A percentile compares a stretch with the other conserved stretches of the same genome.
These are phyloP conservation scores for Myochromella boudieri DNA, from an alignment of 768 basidiomycete genomes.

Conservation along the genomic window DNA sequence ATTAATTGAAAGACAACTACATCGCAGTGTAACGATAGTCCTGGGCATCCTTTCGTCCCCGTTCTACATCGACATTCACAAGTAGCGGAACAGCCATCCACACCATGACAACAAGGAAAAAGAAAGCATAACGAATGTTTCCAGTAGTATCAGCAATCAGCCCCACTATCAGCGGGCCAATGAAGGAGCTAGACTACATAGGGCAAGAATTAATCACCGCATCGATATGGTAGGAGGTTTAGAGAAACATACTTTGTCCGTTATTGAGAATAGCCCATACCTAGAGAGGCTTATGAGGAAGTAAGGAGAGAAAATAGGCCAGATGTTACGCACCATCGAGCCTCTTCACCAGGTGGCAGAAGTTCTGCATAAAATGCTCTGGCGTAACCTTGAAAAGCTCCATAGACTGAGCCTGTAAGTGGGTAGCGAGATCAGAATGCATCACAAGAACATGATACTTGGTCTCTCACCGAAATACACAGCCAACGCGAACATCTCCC, in stretches of 20 bases:
- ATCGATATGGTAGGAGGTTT: conserved; percentile 7
- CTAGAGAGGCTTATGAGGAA: conserved; percentile 17
- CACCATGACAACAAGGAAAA: conserved; percentile 83
- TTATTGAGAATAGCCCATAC: conserved; percentile 86
- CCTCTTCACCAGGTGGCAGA: conserved; percentile 86
- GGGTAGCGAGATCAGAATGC: background rate
- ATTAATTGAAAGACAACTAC: background rate
- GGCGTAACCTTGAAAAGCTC: conserved; percentile 90
- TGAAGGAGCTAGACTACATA: conserved; percentile 92
- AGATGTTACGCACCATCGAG: conserved; percentile 63
- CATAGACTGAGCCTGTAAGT: conserved; percentile 64
- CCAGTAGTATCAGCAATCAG: conserved; percentile 86
- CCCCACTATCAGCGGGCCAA: conserved; percentile 89
- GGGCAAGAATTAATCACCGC: conserved; percentile 6
- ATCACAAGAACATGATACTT: background rate
- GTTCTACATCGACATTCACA: conserved; percentile 63
- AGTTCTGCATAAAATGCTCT: conserved; percentile 86
- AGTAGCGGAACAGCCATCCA: conserved; percentile 81
- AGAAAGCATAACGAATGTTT: conserved; percentile 89
- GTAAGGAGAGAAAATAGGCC: background rate
- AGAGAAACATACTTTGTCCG: conserved; percentile 65
- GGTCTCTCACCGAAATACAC: conserved; percentile 70
- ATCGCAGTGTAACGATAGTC: conserved; percentile 31
- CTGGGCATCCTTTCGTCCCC: conserved; percentile 54
- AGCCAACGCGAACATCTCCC: conserved; percentile 85